These are phyloP conservation scores for Metschnikowia anglica DNA, from an alignment of 805 yeast genomes.

Conservation along the genomic window DNA sequence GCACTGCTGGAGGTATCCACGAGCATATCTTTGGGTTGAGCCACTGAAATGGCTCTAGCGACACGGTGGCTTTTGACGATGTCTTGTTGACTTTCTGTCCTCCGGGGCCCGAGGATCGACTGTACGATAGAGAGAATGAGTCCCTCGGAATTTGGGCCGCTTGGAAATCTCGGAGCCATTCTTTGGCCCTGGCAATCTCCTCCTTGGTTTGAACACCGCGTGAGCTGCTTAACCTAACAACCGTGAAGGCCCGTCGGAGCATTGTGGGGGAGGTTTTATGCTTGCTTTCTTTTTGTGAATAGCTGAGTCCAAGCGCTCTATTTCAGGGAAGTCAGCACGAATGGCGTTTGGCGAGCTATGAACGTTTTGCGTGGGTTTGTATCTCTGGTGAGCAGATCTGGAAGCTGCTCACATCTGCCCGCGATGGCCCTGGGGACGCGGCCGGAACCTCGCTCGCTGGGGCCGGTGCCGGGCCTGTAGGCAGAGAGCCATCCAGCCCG, in stretches of 20 bases:
- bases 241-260: conserved; percentile 1
- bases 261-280: too few species aligned
- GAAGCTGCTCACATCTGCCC: too few species aligned
- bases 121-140: conserved; percentile 45
- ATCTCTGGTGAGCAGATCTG: too few species aligned
- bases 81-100: conserved; percentile 85
- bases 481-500: too few species aligned
- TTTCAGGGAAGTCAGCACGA: too few species aligned
- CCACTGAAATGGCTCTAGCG: conserved; percentile 46
- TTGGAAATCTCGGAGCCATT: conserved; percentile 42
- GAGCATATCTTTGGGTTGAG: conserved; percentile 34
- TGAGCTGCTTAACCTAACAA: not conserved
- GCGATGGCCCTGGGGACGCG: too few species aligned
- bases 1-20: conserved; percentile 62
- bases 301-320: too few species aligned
- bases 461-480: too few species aligned
- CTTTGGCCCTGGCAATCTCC: conserved; percentile 29
- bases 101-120: conserved; percentile 79
- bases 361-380: too few species aligned
- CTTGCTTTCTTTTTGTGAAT: not conserved
- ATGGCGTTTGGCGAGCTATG: too few species aligned
- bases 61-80: conserved; percentile 63
- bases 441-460: too few species aligned
- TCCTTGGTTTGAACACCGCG: conserved; percentile 6
- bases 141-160: conserved; percentile 42